Evolutionary conservation across 1,139 yeast species (phyloP).

Genomic region (Yamadazyma siamensis): DNA sequence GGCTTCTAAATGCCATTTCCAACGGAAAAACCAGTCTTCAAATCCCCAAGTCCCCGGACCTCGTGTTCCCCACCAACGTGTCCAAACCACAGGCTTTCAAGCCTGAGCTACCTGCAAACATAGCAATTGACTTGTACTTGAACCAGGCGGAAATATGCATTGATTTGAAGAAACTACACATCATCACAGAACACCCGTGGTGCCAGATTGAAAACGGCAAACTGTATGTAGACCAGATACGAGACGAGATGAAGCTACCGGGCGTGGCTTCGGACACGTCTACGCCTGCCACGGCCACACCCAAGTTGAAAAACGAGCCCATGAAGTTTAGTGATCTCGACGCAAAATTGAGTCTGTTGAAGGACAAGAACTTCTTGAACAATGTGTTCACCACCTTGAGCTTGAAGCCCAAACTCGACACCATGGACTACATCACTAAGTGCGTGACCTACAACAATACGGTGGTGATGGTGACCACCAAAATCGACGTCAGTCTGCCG

Average conservation of each 20-base stretch:
- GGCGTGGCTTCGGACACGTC: conserved; percentile 7
- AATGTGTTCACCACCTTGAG: conserved; percentile 28
- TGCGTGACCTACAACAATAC: conserved; percentile 38
- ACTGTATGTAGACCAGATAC: conserved; percentile 38
- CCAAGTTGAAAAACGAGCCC: conserved; percentile 6
- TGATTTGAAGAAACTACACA: conserved; percentile 38
- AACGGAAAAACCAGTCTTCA: conserved; percentile 36
- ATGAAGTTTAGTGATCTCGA: conserved; percentile 12
- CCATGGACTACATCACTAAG: conserved; percentile 43
- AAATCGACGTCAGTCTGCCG: conserved; percentile 42
- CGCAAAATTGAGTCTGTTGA: conserved; percentile 6
- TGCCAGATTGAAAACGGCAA: conserved; percentile 31
- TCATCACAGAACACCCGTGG: conserved; percentile 43
- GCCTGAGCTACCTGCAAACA: conserved; percentile 29
- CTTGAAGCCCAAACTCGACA: conserved; percentile 31
- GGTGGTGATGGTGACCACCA: conserved; percentile 44
- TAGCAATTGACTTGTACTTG: conserved; percentile 39
- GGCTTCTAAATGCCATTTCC: conserved; percentile 26
- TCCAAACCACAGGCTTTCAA: conserved; percentile 24
- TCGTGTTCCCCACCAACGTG: conserved; percentile 40
- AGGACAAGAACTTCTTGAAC: conserved; percentile 16
- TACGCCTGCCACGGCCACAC: conserved; percentile 4
- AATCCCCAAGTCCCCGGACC: conserved; percentile 39
- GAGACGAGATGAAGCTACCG: conserved; percentile 41
- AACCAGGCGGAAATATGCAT: conserved; percentile 46